Evolutionary conservation across 805 yeast species (phyloP).

Genomic region (Zygoascus tannicola): DNA sequence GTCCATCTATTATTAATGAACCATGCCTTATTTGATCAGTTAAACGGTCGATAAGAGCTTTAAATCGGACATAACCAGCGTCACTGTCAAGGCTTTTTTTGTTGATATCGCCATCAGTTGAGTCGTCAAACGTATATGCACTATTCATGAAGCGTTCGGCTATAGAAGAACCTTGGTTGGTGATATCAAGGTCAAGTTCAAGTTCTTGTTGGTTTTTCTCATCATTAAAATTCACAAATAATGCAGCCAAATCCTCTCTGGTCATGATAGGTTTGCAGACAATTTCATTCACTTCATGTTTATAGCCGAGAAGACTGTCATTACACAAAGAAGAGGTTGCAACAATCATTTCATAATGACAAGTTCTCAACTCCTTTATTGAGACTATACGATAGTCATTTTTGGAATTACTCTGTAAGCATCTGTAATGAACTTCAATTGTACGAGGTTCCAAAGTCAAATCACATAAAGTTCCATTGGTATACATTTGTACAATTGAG

Average conservation of each 20-base stretch:
- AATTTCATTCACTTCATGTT: slow-evolving; percentile 23
- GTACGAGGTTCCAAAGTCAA: slow-evolving; percentile 43
- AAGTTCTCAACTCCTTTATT: slow-evolving; percentile 45
- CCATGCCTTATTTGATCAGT: background rate
- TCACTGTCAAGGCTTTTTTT: no score
- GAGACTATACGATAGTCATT: slow-evolving; percentile 26
- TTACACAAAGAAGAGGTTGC: slow-evolving; percentile 43
- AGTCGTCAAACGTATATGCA: background rate
- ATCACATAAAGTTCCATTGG: slow-evolving; percentile 52
- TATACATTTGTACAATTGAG: slow-evolving; percentile 27
- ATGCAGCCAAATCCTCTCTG: slow-evolving; percentile 4
- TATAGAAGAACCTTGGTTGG: background rate
- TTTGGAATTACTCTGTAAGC: slow-evolving; percentile 34
- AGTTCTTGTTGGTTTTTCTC: background rate
- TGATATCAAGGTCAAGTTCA: no score
- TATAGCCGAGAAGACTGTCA: slow-evolving; percentile 28
- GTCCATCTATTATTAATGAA: background rate
- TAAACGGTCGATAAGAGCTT: no score
- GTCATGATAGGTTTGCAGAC: slow-evolving; percentile 16
- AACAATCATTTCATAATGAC: slow-evolving; percentile 46
- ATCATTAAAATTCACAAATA: no score
- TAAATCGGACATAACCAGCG: no score
- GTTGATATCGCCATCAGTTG: no score
- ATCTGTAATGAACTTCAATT: slow-evolving; percentile 47
- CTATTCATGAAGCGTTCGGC: background rate